These are phyloP conservation scores for Pseudoturritis turrita DNA, from an alignment of 345 rosid genomes.

Conservation along the genomic window DNA sequence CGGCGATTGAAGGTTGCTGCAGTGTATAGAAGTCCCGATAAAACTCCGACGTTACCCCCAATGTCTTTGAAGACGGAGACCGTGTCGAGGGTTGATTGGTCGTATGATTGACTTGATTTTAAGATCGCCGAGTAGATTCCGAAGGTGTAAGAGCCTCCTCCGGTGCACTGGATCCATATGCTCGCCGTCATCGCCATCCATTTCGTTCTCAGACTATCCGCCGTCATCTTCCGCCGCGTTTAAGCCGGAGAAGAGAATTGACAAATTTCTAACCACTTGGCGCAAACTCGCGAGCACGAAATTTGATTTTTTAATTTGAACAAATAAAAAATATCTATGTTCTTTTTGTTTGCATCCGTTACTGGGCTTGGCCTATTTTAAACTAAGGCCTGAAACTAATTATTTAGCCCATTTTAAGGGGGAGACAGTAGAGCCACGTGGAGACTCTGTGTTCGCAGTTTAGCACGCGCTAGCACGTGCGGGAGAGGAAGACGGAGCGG, in stretches of 20 bases:
- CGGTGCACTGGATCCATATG: slow-evolving; percentile 70
- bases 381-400: neutral
- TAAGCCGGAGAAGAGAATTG: neutral
- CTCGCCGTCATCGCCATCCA: slow-evolving; percentile 63
- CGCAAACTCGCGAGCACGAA: slow-evolving; percentile 8
- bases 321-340: neutral
- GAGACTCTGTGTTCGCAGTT: neutral
- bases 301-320: neutral
- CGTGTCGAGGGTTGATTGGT: slow-evolving; percentile 71
- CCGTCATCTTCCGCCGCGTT: slow-evolving; percentile 4
- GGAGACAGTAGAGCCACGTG: neutral
- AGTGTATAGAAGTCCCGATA: slow-evolving; percentile 59
- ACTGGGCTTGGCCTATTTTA: neutral
- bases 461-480: slow-evolving; percentile 8
- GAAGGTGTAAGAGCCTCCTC: slow-evolving; percentile 69
- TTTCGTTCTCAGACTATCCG: slow-evolving; percentile 32
- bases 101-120: slow-evolving; percentile 59
- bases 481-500: neutral
- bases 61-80: slow-evolving; percentile 72
- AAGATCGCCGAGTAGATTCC: slow-evolving; percentile 58
- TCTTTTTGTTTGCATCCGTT: neutral
- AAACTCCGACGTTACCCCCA: slow-evolving; percentile 57
- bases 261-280: neutral
- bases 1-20: slow-evolving; percentile 14
- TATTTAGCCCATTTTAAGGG: neutral